A percentile compares a stretch with the other conserved stretches of the same genome.
Conservation (phyloP, 2,329 filamentous ascomycete species). For the Pseudogymnoascus sp. region DNA sequence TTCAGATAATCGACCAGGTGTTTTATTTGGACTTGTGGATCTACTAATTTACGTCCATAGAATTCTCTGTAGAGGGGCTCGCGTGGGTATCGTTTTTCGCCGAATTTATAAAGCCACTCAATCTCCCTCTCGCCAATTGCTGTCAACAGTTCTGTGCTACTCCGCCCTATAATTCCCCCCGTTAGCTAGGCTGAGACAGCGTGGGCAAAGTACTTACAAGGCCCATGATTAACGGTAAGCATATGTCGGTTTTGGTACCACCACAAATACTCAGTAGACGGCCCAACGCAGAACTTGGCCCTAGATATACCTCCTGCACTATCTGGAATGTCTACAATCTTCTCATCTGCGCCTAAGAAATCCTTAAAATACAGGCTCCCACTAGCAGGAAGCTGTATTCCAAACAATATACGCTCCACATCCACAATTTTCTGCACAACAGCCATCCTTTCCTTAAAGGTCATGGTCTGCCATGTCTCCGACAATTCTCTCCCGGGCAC, state of each 20-base stretch:
- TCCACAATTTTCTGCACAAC: conserved; percentile 16
- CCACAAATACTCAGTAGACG: conserved; percentile 19
- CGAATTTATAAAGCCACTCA: conserved; percentile 14
- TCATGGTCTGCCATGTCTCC: conserved; percentile 16
- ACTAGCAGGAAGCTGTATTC: conserved; percentile 15
- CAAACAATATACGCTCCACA: conserved; percentile 16
- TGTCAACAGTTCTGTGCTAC: conserved; percentile 15
- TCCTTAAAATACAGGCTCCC: conserved; percentile 17
- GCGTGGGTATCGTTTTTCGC: conserved; percentile 14
- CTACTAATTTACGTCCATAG: conserved; percentile 14
- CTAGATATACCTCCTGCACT: not conserved
- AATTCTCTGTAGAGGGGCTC: conserved; percentile 16
- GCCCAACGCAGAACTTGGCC: conserved; percentile 16
- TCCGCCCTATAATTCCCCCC: conserved; percentile 12
- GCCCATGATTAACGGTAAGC: conserved; percentile 14
- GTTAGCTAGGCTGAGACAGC: conserved; percentile 8
- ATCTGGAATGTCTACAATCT: conserved; percentile 16
- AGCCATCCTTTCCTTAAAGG: conserved; percentile 16
- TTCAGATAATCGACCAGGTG: conserved; percentile 16
- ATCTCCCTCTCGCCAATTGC: conserved; percentile 16
- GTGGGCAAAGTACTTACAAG: conserved; percentile 13
- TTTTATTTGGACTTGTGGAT: conserved; percentile 15
- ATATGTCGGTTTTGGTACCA: conserved; percentile 16
- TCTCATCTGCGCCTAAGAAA: conserved; percentile 14
- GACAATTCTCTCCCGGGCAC: conserved; percentile 26